Base-by-base conservation (phyloP, 78 protist species). In the Planoprotostelium fungivorum region DNA sequence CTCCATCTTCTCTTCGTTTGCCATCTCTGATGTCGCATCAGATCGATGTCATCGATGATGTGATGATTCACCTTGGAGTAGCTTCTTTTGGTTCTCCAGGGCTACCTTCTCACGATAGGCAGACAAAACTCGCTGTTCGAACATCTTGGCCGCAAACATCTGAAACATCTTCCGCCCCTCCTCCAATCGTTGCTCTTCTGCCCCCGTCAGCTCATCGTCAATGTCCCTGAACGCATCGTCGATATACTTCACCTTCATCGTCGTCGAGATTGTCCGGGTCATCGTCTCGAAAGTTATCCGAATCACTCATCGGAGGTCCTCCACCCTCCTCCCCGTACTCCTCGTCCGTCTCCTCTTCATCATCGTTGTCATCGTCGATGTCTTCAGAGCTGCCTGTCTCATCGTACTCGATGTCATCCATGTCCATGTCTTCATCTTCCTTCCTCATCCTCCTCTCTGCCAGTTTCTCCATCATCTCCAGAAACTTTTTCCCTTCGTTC, bases 151-250 rank as follows among this genome's bases (percentile, higher is more conserved):
- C 34, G 95, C 95, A 87, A 93, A 93, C 0, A 93, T 90, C n/a
- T 93, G 95, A 28, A 93, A 93, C 95, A 93, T 93, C 51, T 89
- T 88, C 86, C 95, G 88, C 29, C 95, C 95, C 38, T 93, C 95
- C 34, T 93, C 95, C 92, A 93, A 87, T 63, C 90, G 91, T 38
- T 88, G 90, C 35, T 93, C 95, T 37, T 90, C 92, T 31, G 86
- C 10, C 34, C 73, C 16, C 16, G 31, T 51, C 31, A 51, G 31
- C 0, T 89, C 92, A 9, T 84, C 89, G 0, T 73, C 88, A 0
- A 88, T 84, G 0, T 87, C 90, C 0, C 86, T 89, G 0, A 87
- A 86, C 28, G 86, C 89, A 25, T 51, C 16, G 5, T 16, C 73
- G 5, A 25, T 51, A 51, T 25, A 51, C 88, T 34, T 85, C 91